phyloP scores from a whole-genome alignment of 2,329 filamentous ascomycete genomes.

The Didymella pomorum region DNA sequence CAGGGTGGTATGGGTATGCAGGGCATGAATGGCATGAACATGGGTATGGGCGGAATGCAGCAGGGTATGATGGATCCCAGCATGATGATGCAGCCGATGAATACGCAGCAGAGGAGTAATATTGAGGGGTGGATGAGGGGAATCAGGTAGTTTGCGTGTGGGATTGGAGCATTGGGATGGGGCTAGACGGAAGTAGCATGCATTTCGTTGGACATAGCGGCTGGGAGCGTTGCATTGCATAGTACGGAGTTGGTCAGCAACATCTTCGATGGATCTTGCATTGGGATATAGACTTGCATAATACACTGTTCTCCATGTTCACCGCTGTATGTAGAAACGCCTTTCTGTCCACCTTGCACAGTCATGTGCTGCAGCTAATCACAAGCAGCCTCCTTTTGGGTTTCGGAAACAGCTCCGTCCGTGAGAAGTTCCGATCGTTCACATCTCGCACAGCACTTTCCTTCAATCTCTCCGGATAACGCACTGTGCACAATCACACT shows the following conservation, averaged over 20 bases:
- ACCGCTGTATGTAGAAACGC: too few relatives aligned
- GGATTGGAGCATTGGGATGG: not conserved
- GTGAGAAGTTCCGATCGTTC: not conserved
- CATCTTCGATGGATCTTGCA: not conserved
- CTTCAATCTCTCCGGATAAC: too few relatives aligned
- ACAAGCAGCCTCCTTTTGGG: too few relatives aligned
- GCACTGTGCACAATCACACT: too few relatives aligned
- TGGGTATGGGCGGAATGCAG: conserved; percentile 8
- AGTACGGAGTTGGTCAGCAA: not conserved
- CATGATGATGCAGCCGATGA: conserved; percentile 11
- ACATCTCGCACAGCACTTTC: too few relatives aligned
- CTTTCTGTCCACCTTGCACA: too few relatives aligned
- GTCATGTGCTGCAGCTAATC: not conserved
- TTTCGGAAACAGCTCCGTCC: too few relatives aligned
- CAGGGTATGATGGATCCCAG: not conserved
- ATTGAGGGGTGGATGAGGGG: conserved; percentile 22
- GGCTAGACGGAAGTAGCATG: too few relatives aligned
- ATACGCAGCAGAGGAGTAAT: conserved; percentile 17
- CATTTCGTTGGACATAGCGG: too few relatives aligned
- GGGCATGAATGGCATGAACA: conserved; percentile 6
- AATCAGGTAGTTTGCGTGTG: not conserved
- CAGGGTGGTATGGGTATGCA: conserved; percentile 11
- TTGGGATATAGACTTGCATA: not conserved
- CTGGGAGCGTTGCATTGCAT: not conserved
- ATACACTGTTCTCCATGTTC: not conserved